Evolutionary conservation across 2,329 filamentous ascomycete species (phyloP).

Genomic region (Periconia digitata): DNA sequence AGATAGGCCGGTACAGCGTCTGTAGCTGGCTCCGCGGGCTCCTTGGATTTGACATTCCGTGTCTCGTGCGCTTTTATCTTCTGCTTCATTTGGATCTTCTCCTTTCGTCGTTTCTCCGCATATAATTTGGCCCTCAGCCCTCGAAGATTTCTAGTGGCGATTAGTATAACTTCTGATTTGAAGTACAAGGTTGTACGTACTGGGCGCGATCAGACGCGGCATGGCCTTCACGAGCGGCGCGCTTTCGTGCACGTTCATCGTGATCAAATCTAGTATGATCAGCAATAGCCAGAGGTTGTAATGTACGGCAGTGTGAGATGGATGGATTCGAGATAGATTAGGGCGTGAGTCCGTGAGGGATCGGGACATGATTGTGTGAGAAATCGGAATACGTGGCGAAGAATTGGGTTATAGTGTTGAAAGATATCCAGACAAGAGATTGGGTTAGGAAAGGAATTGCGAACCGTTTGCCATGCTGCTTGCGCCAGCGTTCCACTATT

Average conservation of each 20-base stretch:
- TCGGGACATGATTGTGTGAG: too few relatives aligned
- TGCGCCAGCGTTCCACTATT: constrained; percentile 71
- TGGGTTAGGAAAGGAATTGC: too few relatives aligned
- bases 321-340: too few relatives aligned
- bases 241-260: constrained; percentile 88
- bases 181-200: too few relatives aligned
- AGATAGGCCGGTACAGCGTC: constrained; percentile 90
- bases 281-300: too few relatives aligned
- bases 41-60: constrained; percentile 86
- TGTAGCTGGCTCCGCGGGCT: constrained; percentile 74
- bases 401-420: too few relatives aligned
- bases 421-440: neutral
- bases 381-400: neutral
- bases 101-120: constrained; percentile 89
- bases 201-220: constrained; percentile 87
- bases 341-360: too few relatives aligned
- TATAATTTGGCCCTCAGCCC: constrained; percentile 91
- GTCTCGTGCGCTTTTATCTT: constrained; percentile 86
- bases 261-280: constrained; percentile 74
- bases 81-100: constrained; percentile 66
- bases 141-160: constrained; percentile 84
- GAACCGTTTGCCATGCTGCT: constrained; percentile 51
- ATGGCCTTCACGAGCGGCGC: constrained; percentile 83
- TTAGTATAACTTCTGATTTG: too few relatives aligned
- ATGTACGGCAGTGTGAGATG: too few relatives aligned